Base-by-base conservation (phyloP, 192 early-diverging fungal genomes). In the Paraglomus occultum region DNA sequence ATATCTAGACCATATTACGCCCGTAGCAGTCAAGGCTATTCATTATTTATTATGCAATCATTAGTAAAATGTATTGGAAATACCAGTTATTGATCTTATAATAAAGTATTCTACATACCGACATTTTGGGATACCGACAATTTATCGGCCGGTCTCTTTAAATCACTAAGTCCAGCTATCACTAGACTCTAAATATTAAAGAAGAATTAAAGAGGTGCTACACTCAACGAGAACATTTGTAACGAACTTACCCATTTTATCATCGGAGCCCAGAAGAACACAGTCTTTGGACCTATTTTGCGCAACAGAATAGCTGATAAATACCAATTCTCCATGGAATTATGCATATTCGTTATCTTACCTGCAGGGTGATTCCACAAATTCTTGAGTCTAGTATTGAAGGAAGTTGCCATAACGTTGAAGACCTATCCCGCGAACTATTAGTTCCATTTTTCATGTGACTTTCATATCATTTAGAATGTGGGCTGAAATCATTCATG, bases 1-100 rank as follows among this genome's bases (percentile, higher is more conserved):
- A 84, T 95, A 99, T 51, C 96, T 91, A n/a, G 90, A 89, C 96
- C 96, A 99, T 77, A 99, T 99, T 61, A 95, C 63, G 39, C 96
- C 96, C 5, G 96, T 99, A 39, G 93, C 92, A 15, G 94, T 85
- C 64, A 98, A 82, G 17, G 96, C 94, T 79, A 76, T 15, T 53
- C 22, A 68, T 6, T 79, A 76, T 15, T 53, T 20, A 68, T 6
- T 47, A 7, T 20, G 50, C 40, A 14, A 65, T 5, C 5, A 31
- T 10, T n/a, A 23, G 31, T 31, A 3, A 31, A n/a, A 31, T 31
- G 31, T 31, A 31, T 31, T 31, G 31, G 3, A 31, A 31, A 31
- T 31, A 31, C 31, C 31, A 48, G 9, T 6, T 2, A 17, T 15
- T 17, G 2, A 7, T 23, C 11, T 40, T 50, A 22, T 44, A 65